Evolutionary conservation across 1,284 basidiomycete species (phyloP), one percentile per base, ranked within the genome.

Genomic region (Neolentinus lepideus): DNA sequence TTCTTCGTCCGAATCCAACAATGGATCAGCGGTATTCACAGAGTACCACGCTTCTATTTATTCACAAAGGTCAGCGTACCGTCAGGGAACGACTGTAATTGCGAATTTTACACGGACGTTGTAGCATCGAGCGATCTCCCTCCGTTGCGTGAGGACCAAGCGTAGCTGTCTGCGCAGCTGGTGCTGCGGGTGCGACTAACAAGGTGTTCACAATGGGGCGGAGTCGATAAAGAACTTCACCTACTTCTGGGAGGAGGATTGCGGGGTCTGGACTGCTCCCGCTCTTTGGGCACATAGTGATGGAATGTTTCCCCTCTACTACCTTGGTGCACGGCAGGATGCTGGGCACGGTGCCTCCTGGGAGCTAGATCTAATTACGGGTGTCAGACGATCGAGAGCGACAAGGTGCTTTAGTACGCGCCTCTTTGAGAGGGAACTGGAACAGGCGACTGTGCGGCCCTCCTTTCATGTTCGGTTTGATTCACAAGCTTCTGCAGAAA

Each of bases 401-500:
- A 26, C 3, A 50, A 29, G n/a, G 6, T 26, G 3, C 6, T 50
- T 12, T 31, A 12, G 10, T 3, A n/a, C 22, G 22, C 27, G 25
- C 47, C 47, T 22, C 27, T 50, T 21, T 4, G 47, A 9, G 35
- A 35, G 11, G 52, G 33, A 14, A 35, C 26, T 11, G 47, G 38
- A 22, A 22, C 26, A 26, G 38, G 52, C 22, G 56, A 38, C 69
- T 38, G 71, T 61, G 12, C 54, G 60, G 38, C 69, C 67, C 59
- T 79, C 77, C 53, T 73, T 71, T 68, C 67, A 3, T 71, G 66
- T 53, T 80, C 77, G 26, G 70, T 63, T 14, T 75, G 75, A 55
- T 70, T 70, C 21, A 84, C 77, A 27, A 84, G 77, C 58, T 78
- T 78, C 54, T 80, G 79, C 46, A 90, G 72, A 61, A 91, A 90